These are phyloP conservation scores for Ophiognomonia clavigignenti-juglandacearum DNA, from an alignment of 2,329 filamentous ascomycete genomes.

Conservation along the genomic window DNA sequence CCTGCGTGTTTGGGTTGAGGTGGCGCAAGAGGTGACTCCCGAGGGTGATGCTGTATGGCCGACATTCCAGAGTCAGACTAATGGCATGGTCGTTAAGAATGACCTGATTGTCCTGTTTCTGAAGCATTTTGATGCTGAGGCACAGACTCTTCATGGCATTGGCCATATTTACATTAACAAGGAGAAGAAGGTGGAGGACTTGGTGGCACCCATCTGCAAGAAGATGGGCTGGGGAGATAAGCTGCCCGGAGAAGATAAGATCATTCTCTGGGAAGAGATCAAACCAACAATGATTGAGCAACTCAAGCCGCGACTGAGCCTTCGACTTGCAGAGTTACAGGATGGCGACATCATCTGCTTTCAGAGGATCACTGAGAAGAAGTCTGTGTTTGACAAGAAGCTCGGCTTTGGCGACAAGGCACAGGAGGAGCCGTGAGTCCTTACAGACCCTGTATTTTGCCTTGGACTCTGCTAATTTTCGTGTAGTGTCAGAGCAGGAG, in stretches of 20 bases:
- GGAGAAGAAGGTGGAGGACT: conserved; percentile 81
- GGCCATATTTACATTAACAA: conserved; percentile 84
- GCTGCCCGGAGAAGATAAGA: conserved; percentile 55
- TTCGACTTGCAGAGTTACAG: conserved; percentile 89
- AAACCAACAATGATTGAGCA: conserved; percentile 96
- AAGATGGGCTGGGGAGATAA: conserved; percentile 84
- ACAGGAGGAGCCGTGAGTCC: conserved; percentile 30
- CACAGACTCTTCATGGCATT: conserved; percentile 70
- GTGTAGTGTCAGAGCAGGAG: conserved; percentile 33
- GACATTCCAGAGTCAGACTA: conserved; percentile 53
- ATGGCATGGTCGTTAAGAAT: conserved; percentile 52
- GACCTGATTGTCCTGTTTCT: conserved; percentile 78
- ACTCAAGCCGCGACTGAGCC: conserved; percentile 84
- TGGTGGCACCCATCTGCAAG: conserved; percentile 71
- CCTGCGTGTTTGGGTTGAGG: conserved; percentile 84
- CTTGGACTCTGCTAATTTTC: conserved; percentile 17
- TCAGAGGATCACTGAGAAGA: conserved; percentile 58
- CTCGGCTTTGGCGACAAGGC: conserved; percentile 31
- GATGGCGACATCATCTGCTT: conserved; percentile 97
- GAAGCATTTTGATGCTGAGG: conserved; percentile 81
- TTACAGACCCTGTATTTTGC: too few relatives aligned
- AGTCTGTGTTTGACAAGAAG: conserved; percentile 35
- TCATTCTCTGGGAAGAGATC: conserved; percentile 90
- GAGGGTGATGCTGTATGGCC: conserved; percentile 72
- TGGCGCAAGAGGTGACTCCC: conserved; percentile 58